Evolutionary conservation across 257 asterid genomes (phyloP).

Genomic region (Phtheirospermum japonicum): DNA sequence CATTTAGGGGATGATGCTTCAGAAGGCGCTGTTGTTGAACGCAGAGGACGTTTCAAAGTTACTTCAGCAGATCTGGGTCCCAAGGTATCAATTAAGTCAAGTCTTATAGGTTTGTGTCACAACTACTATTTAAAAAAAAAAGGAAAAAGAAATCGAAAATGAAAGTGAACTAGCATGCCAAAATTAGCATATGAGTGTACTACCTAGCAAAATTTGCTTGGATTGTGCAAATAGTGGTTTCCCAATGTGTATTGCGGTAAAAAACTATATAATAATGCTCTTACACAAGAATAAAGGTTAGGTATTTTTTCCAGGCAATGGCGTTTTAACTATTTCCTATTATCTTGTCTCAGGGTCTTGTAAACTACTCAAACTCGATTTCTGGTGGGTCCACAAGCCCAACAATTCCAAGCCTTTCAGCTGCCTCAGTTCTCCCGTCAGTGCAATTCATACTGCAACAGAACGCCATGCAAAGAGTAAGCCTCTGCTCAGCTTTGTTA

Average conservation of each 20-base stretch:
- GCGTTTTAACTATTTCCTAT: constrained; percentile 40
- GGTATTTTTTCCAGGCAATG: constrained; percentile 30
- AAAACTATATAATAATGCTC: background rate
- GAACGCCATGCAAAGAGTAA: constrained; percentile 78
- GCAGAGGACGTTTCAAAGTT: constrained; percentile 96
- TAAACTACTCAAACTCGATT: constrained; percentile 40
- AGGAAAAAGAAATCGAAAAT: background rate
- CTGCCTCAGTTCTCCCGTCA: constrained; percentile 70
- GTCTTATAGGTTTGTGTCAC: background rate
- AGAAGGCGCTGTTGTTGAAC: constrained; percentile 80
- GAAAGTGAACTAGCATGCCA: background rate
- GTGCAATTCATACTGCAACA: constrained; percentile 77
- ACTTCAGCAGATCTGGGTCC: constrained; percentile 77
- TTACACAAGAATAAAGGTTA: constrained; percentile 24
- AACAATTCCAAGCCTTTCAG: constrained; percentile 39
- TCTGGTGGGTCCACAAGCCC: constrained; percentile 50
- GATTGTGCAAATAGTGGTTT: background rate
- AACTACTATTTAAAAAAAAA: background rate
- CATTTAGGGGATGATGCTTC: constrained; percentile 71
- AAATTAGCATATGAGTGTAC: background rate
- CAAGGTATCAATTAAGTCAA: constrained; percentile 38
- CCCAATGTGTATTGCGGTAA: background rate
- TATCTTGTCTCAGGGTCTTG: constrained; percentile 47
- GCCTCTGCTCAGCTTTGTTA: constrained; percentile 25
- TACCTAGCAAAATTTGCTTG: constrained; percentile 6